Percentiles rank a stretch among this genome's conserved stretches.
These are phyloP conservation scores for Ceratobasidium sp. DNA, from an alignment of 1,284 basidiomycete species.

Conservation along the genomic window DNA sequence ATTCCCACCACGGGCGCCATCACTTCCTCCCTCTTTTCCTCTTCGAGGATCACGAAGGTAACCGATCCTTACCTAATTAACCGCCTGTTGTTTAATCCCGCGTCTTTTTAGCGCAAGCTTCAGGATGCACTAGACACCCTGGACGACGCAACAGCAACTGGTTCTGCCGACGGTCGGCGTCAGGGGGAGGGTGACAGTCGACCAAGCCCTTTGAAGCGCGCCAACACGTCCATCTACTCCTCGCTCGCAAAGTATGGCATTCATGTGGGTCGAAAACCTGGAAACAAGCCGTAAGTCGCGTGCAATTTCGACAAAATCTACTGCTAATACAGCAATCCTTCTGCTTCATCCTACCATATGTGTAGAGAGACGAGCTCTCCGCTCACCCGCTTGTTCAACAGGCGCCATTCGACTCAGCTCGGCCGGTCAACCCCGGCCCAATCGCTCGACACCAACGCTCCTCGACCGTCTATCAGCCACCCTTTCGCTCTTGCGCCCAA, in stretches of 20 bases:
- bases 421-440: conserved; percentile 18
- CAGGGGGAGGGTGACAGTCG: conserved; percentile 22
- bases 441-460: conserved; percentile 67
- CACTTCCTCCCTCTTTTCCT: conserved; percentile 27
- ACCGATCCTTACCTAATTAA: not conserved
- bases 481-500: conserved; percentile 65
- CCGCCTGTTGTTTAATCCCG: not conserved
- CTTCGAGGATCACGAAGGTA: conserved; percentile 41
- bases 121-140: conserved; percentile 49
- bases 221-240: conserved; percentile 70
- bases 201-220: conserved; percentile 59
- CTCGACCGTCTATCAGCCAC: conserved; percentile 71
- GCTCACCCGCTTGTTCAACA: conserved; percentile 40
- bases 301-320: conserved; percentile 53
- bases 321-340: conserved; percentile 18
- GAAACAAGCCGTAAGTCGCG: conserved; percentile 58
- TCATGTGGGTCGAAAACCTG: conserved; percentile 52
- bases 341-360: conserved; percentile 1
- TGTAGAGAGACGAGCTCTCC: conserved; percentile 20
- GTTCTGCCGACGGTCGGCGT: conserved; percentile 8
- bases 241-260: conserved; percentile 79
- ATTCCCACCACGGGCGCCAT: conserved; percentile 35
- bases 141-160: conserved; percentile 45
- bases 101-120: conserved; percentile 48
- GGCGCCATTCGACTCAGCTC: conserved; percentile 20